phyloP scores from a whole-genome alignment of 2,329 filamentous ascomycete species.

The Sclerotinia sclerotiorum region DNA sequence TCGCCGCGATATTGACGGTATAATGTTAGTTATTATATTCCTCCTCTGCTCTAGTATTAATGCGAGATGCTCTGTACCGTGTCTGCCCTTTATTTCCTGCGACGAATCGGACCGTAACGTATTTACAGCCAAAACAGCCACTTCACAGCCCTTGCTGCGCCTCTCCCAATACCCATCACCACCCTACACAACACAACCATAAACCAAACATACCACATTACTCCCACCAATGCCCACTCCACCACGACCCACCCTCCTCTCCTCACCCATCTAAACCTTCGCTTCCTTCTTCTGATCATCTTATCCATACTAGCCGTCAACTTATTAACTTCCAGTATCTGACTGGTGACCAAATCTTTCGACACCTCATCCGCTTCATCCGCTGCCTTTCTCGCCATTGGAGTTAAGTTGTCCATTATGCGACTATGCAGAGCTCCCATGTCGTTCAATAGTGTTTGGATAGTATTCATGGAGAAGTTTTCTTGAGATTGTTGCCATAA shows the following conservation, averaged over 20 bases:
- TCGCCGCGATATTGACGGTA: not conserved
- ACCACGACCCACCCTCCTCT: slow-evolving; percentile 76
- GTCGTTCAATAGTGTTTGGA: slow-evolving; percentile 48
- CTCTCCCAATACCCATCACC: slow-evolving; percentile 61
- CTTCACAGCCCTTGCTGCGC: slow-evolving; percentile 58
- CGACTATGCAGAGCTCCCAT: slow-evolving; percentile 49
- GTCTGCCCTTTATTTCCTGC: not conserved
- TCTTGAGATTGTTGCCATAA: slow-evolving; percentile 59
- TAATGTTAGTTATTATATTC: slow-evolving; percentile 2
- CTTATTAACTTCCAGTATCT: slow-evolving; percentile 77
- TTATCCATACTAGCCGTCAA: slow-evolving; percentile 77
- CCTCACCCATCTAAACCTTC: slow-evolving; percentile 70
- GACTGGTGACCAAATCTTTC: slow-evolving; percentile 71
- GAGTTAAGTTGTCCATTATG: slow-evolving; percentile 47
- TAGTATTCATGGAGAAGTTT: slow-evolving; percentile 56
- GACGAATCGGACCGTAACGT: not conserved
- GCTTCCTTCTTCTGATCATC: slow-evolving; percentile 67
- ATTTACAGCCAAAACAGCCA: slow-evolving; percentile 67
- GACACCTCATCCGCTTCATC: slow-evolving; percentile 80
- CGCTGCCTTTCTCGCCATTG: slow-evolving; percentile 64
- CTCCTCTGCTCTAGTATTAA: not conserved
- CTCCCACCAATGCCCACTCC: slow-evolving; percentile 82
- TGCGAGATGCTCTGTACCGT: not conserved
- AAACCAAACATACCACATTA: slow-evolving; percentile 95
- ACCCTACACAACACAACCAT: slow-evolving; percentile 75